Evolutionary conservation across 78 protist genomes (phyloP).

Genomic region (Guillardia theta): DNA sequence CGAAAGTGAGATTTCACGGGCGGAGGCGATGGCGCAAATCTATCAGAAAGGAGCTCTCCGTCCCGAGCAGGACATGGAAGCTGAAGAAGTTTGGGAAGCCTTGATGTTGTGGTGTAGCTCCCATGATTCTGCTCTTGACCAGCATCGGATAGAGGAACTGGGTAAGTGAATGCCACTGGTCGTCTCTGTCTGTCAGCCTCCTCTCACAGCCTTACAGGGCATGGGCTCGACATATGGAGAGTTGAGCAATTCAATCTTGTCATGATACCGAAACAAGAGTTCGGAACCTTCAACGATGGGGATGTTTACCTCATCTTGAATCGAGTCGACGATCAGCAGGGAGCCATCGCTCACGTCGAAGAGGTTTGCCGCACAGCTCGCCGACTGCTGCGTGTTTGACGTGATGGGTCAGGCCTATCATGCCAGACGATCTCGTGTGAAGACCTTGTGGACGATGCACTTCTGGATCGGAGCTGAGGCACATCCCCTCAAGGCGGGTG

Average conservation of each 20-base stretch:
- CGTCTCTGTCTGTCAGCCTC: no score
- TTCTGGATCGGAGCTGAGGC: conserved; percentile 18
- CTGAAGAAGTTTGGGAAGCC: not conserved
- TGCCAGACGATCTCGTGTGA: not conserved
- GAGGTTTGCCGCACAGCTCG: not conserved
- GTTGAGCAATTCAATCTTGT: not conserved
- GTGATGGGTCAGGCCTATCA: no score
- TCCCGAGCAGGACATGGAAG: conserved; percentile 3
- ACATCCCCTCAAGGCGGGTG: not conserved
- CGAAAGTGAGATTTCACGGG: not conserved
- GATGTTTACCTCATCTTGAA: not conserved
- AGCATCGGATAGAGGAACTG: not conserved
- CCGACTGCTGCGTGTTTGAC: no score
- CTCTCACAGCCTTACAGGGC: not conserved
- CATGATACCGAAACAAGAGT: not conserved
- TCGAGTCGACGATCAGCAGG: not conserved
- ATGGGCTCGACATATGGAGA: conserved; percentile 23
- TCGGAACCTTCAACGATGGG: not conserved
- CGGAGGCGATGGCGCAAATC: no score
- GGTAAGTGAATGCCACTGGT: no score
- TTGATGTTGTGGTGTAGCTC: not conserved
- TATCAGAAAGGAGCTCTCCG: no score
- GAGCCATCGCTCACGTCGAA: not conserved
- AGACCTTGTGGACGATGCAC: conserved; percentile 12
- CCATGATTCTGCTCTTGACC: not conserved